These are phyloP conservation scores for Wallacemonas sp. DNA, from an alignment of 208 protist species.

Conservation along the genomic window DNA sequence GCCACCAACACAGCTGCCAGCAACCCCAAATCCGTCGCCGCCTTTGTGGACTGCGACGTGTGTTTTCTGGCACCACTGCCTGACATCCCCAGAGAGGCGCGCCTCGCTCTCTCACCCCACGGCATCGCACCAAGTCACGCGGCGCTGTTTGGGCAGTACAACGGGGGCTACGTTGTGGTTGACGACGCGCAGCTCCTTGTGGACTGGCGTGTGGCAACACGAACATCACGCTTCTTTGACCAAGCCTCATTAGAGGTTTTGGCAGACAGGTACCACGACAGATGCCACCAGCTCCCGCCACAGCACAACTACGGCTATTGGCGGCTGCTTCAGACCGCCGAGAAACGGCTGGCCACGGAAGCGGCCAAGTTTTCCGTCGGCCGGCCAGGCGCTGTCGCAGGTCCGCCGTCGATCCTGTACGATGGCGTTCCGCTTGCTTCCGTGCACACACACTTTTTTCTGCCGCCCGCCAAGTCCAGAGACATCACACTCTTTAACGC, in stretches of 20 bases:
- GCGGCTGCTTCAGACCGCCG: constrained; percentile 60
- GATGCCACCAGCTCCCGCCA: constrained; percentile 42
- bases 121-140: constrained; percentile 45
- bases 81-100: constrained; percentile 17
- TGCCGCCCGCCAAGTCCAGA: constrained; percentile 6
- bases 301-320: constrained; percentile 89
- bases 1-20: neutral
- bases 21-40: constrained; percentile 6
- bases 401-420: constrained; percentile 37
- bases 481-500: constrained; percentile 62
- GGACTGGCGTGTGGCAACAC: constrained; percentile 60
- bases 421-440: constrained; percentile 52
- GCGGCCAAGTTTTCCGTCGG: constrained; percentile 52
- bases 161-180: constrained; percentile 67
- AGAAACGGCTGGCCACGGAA: constrained; percentile 23
- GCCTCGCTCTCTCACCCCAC: constrained; percentile 68
- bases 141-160: constrained; percentile 66
- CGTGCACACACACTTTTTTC: constrained; percentile 76
- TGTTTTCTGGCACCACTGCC: constrained; percentile 51
- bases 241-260: constrained; percentile 72
- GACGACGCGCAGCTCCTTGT: constrained; percentile 33
- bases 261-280: constrained; percentile 26
- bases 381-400: neutral
- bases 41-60: constrained; percentile 83
- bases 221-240: constrained; percentile 71